These are phyloP conservation scores for Aspergillus latus DNA, from an alignment of 2,329 filamentous ascomycete species.

Conservation along the genomic window DNA sequence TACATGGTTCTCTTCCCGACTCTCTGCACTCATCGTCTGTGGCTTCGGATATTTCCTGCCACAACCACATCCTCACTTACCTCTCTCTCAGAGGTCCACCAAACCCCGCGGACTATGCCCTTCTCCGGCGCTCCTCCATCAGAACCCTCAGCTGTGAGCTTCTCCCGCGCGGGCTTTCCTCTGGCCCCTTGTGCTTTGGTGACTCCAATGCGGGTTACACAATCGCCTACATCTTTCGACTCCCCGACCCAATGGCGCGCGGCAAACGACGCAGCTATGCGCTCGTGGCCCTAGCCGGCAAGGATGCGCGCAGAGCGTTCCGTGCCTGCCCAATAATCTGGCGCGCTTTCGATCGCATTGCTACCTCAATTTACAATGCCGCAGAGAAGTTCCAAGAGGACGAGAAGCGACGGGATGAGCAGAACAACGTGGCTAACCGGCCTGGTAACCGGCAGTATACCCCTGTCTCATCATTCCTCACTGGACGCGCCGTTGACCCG, in stretches of 20 bases:
- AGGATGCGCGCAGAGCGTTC: slow-evolving; percentile 50
- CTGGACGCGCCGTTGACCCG: slow-evolving; percentile 56
- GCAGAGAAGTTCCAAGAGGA: slow-evolving; percentile 48
- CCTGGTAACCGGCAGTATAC: slow-evolving; percentile 47
- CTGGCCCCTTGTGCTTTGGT: slow-evolving; percentile 59
- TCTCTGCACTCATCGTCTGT: slow-evolving; percentile 43
- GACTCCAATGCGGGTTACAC: slow-evolving; percentile 58
- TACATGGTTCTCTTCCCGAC: slow-evolving; percentile 39
- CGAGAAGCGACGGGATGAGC: slow-evolving; percentile 45
- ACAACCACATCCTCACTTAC: slow-evolving; percentile 59
- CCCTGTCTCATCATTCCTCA: slow-evolving; percentile 59
- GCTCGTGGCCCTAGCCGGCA: slow-evolving; percentile 57
- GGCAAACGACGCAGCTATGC: slow-evolving; percentile 59
- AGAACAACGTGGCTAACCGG: slow-evolving; percentile 27
- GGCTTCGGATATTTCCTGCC: slow-evolving; percentile 49
- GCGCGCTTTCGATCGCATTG: slow-evolving; percentile 56
- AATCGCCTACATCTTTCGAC: slow-evolving; percentile 60
- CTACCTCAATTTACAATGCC: slow-evolving; percentile 51
- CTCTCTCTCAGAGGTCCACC: slow-evolving; percentile 58
- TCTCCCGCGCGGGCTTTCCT: slow-evolving; percentile 56
- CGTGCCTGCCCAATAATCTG: slow-evolving; percentile 51
- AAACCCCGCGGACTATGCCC: slow-evolving; percentile 54
- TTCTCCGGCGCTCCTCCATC: slow-evolving; percentile 58
- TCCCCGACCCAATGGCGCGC: slow-evolving; percentile 58
- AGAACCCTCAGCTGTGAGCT: slow-evolving; percentile 59